Evolutionary conservation across 1,139 yeast species (phyloP), one percentile per base, ranked within the genome.

Genomic region (Saccharomyces hybrid): DNA sequence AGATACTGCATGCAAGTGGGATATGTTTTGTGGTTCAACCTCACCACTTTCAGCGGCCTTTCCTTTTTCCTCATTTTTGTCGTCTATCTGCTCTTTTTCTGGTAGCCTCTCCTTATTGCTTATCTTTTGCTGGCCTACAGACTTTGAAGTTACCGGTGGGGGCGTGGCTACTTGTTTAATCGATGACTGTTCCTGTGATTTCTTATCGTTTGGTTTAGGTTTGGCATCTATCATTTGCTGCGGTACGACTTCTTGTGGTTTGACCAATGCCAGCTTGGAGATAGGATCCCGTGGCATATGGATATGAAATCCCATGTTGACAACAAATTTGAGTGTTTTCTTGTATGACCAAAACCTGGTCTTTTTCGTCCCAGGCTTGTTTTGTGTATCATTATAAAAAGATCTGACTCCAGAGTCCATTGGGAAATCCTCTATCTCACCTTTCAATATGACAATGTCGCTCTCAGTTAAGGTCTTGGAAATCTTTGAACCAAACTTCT

Each of bases 291-390:
- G 44, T 13, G 44, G 25, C 44, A 9, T 38, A 8, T 38, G 11
- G 3, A 38, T 38, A 16, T 38, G n/a, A 38, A 38, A 9, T 23
- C 56, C 58, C 54, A 62, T 47, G 50, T 61, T 56, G 29, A 46
- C 28, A 23, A 62, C 26, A 49, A 62, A 62, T 19, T 51, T 55
- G 9, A 47, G 9, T 2, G 58, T 51, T 47, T 62, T 62, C 6
- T 44, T 42, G 1, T 55, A 31, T 25, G 60, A 50, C 65, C 65
- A 62, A 11, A 62, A 48, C 47, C 64, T 57, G 16, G 60, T 19
- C 19, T 52, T 57, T 29, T 51, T 59, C 9, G 47, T 16, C n/a
- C 44, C 44, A 38, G 44, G 11, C 13, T 38, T 38, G 44, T 16
- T 16, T 13, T 38, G 44, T 5, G 7, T 9, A 9, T 38, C 25